Percentiles rank a stretch among this genome's conserved stretches.
Conservation (phyloP, 768 basidiomycete genomes). For the Phlebiopsis gigantea region DNA sequence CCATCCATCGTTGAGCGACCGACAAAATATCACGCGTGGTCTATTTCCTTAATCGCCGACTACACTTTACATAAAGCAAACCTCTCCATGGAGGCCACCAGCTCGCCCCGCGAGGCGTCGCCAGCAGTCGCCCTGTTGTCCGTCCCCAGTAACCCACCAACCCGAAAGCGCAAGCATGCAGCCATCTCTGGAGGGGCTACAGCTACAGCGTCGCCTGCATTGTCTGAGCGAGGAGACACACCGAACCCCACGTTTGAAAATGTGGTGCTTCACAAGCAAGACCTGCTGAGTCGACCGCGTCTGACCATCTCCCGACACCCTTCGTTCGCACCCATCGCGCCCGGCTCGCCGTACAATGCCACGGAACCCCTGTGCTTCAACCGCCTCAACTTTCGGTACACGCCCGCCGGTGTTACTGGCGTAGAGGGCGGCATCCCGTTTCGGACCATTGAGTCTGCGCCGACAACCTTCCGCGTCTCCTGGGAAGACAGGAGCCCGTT, state of each 20-base stretch:
- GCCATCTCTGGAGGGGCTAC: conserved; percentile 26
- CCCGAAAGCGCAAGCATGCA: conserved; percentile 50
- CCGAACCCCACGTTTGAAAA: conserved; percentile 32
- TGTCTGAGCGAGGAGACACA: conserved; percentile 29
- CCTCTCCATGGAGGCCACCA: conserved; percentile 19
- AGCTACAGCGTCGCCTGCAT: conserved; percentile 29
- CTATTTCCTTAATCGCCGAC: neutral
- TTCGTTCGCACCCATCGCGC: conserved; percentile 53
- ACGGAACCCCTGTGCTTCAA: conserved; percentile 73
- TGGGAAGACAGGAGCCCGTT: conserved; percentile 91
- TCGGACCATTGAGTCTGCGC: conserved; percentile 77
- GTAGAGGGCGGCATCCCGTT: conserved; percentile 56
- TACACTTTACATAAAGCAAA: neutral
- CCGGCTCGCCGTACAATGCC: conserved; percentile 51
- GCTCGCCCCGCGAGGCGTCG: conserved; percentile 28
- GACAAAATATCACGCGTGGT: neutral
- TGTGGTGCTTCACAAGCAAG: conserved; percentile 53
- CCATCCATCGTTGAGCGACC: neutral
- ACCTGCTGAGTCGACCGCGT: conserved; percentile 64
- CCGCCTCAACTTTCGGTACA: conserved; percentile 74
- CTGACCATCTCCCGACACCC: conserved; percentile 75
- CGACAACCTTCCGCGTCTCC: conserved; percentile 63
- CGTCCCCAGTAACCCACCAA: conserved; percentile 16
- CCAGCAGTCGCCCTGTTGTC: conserved; percentile 28
- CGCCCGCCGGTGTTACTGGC: conserved; percentile 70